Evolutionary conservation across 164 flowering plant genomes (phyloP).

Genomic region (Dillenia suffruticosa): DNA sequence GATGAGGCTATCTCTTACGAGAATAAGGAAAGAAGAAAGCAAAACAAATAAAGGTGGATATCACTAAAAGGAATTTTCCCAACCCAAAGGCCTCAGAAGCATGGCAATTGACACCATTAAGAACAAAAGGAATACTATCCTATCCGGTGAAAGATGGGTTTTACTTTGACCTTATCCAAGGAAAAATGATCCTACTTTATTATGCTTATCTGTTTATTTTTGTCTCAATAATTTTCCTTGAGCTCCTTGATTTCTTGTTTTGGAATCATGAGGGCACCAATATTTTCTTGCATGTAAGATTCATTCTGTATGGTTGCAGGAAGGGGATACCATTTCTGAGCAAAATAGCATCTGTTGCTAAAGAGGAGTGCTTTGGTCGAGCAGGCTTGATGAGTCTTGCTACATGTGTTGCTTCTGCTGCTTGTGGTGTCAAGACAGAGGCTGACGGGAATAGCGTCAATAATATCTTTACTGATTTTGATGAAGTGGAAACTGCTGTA

Average conservation of each 20-base stretch:
- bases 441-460: slow-evolving; percentile 5
- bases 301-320: slow-evolving; percentile 37
- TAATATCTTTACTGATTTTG: slow-evolving; percentile 15
- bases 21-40: too few relatives aligned
- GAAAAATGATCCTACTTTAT: too few relatives aligned
- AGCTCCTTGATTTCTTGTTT: neutral
- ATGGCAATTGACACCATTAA: too few relatives aligned
- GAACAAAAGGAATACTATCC: too few relatives aligned
- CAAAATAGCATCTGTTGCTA: slow-evolving; percentile 56
- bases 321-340: slow-evolving; percentile 42
- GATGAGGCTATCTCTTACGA: too few relatives aligned
- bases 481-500: slow-evolving; percentile 15
- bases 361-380: slow-evolving; percentile 70
- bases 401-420: slow-evolving; percentile 68
- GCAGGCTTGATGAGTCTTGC: slow-evolving; percentile 87
- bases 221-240: neutral
- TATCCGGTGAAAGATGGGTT: too few relatives aligned
- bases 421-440: slow-evolving; percentile 26
- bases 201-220: too few relatives aligned
- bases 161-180: too few relatives aligned
- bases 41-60: too few relatives aligned
- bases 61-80: too few relatives aligned
- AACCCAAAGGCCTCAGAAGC: too few relatives aligned
- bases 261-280: too few relatives aligned
- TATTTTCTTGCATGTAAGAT: neutral